phyloP scores from a whole-genome alignment of 2,329 filamentous ascomycete species.

The Exophiala lecanii-corni region DNA sequence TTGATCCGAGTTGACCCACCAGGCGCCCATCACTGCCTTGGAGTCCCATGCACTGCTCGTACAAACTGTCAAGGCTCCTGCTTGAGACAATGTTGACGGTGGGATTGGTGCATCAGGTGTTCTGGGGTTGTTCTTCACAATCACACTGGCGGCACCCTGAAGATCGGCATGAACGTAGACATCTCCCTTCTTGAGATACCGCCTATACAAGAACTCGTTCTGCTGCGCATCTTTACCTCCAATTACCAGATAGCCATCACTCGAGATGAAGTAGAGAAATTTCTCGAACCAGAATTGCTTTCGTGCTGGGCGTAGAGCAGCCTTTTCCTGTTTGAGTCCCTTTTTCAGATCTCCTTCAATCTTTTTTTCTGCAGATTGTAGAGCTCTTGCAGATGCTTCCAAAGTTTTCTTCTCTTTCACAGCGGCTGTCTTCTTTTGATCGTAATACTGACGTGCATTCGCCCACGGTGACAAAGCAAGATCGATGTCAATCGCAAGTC shows the following conservation, averaged over 20 bases:
- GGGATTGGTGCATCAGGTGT: slow-evolving; percentile 81
- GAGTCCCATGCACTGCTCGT: slow-evolving; percentile 92
- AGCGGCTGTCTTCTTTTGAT: slow-evolving; percentile 76
- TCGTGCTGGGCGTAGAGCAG: slow-evolving; percentile 74
- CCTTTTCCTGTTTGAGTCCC: slow-evolving; percentile 85
- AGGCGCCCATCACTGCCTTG: slow-evolving; percentile 91
- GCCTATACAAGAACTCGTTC: slow-evolving; percentile 85
- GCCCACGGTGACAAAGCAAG: slow-evolving; percentile 77
- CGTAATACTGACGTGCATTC: slow-evolving; percentile 89
- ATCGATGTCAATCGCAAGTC: slow-evolving; percentile 76
- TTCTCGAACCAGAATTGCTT: slow-evolving; percentile 95
- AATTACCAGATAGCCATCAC: slow-evolving; percentile 88
- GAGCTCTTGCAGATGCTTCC: slow-evolving; percentile 71
- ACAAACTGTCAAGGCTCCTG: slow-evolving; percentile 77
- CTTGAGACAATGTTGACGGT: slow-evolving; percentile 85
- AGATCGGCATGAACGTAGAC: slow-evolving; percentile 89
- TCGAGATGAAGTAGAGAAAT: slow-evolving; percentile 91
- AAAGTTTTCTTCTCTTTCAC: slow-evolving; percentile 84
- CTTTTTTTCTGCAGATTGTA: slow-evolving; percentile 88
- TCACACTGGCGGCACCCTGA: slow-evolving; percentile 73
- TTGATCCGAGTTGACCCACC: slow-evolving; percentile 89
- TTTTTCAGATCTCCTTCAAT: slow-evolving; percentile 81
- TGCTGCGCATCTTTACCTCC: slow-evolving; percentile 85
- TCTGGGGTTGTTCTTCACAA: slow-evolving; percentile 81
- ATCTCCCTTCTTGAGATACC: slow-evolving; percentile 81